A percentile compares a stretch with the other conserved stretches of the same genome.
These are phyloP conservation scores for Wickerhamiella vanderwaltii DNA, from an alignment of 805 yeast species.

Conservation along the genomic window DNA sequence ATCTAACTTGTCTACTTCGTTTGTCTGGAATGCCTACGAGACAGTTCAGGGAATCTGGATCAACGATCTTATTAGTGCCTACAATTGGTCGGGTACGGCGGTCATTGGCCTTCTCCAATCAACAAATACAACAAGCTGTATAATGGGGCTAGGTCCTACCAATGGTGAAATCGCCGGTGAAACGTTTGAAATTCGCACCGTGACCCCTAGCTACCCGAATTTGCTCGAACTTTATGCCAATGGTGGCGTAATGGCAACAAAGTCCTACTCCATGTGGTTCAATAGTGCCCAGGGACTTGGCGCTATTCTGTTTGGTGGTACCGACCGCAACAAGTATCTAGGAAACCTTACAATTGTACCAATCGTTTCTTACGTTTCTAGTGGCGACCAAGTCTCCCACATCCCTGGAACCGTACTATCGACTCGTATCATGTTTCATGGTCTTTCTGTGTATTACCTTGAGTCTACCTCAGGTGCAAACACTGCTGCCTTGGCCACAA, in stretches of 20 bases:
- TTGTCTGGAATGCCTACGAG: constrained; percentile 6
- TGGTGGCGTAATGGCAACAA: not conserved
- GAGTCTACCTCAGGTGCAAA: not conserved
- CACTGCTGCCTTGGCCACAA: not conserved
- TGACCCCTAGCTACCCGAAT: constrained; percentile 12
- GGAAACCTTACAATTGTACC: constrained; percentile 28
- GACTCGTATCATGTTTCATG: constrained; percentile 11
- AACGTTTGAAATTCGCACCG: constrained; percentile 10
- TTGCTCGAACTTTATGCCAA: not conserved
- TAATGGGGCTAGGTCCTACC: constrained; percentile 13
- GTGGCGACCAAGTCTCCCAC: constrained; percentile 9
- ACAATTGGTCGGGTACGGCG: not conserved
- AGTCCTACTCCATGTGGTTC: constrained; percentile 11
- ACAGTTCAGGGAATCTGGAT: constrained; percentile 3
- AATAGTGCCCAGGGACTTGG: not conserved
- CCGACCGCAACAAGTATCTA: constrained; percentile 36
- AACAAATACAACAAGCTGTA: constrained; percentile 8
- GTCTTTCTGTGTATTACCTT: constrained; percentile 1
- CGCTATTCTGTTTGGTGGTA: constrained; percentile 35
- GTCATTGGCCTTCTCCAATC: not conserved
- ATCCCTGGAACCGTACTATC: constrained; percentile 7
- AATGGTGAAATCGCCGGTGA: constrained; percentile 13
- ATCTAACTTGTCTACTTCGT: not conserved
- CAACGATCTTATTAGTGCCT: not conserved
- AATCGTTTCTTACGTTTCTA: constrained; percentile 11